Base-by-base conservation (phyloP, 2,329 filamentous ascomycete genomes). In the Scedosporium minutisporum region DNA sequence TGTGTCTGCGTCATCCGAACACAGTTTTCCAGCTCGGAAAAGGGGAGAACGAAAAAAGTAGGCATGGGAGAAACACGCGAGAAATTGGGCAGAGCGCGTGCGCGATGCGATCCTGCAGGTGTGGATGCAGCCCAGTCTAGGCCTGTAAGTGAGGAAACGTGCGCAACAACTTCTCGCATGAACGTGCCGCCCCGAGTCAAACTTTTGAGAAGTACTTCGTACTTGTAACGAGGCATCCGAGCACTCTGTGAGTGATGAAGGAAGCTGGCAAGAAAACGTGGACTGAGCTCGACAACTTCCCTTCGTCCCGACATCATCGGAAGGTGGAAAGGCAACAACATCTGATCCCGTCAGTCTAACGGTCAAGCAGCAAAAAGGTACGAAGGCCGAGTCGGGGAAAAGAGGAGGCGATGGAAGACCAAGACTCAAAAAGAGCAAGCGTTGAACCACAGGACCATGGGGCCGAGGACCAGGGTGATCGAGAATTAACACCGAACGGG, bases 371-470 rank as follows among this genome's bases (percentile, higher is more conserved):
- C 5, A 55, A 18, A 55, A 23, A 18, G 51, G 18, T 55, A 55
- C 51, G n/a, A 27, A 27, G 51, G 51, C 51, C 51, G 51, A 55
- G 51, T 55, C 51, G 51, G 51, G 51, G 51, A 55, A 55, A 55
- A 55, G 23, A 23, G 51, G n/a, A 23, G 23, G 16, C 23, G 21
- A 55, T 55, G 51, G 51, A 23, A 23, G 51, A 21, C n/a, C 18
- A 23, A 23, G 23, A 55, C 18, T 27, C 18, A 18, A 27, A 21
- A 25, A 27, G 23, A 55, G 18, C 51, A 18, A 55, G 18, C 51
- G 7, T 9, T 51, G 18, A 23, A 51, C 18, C 18, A 9, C 21
- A 23, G 14, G 23, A 55, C 51, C 51, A 55, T 55, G 51, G 51
- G 23, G 21, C 51, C 51, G 21, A 55, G 51, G 51, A 16, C 18